These are phyloP conservation scores for Pleurozium schreberi DNA, from an alignment of 225 moss, liverwort and hornwort genomes.

Conservation along the genomic window DNA sequence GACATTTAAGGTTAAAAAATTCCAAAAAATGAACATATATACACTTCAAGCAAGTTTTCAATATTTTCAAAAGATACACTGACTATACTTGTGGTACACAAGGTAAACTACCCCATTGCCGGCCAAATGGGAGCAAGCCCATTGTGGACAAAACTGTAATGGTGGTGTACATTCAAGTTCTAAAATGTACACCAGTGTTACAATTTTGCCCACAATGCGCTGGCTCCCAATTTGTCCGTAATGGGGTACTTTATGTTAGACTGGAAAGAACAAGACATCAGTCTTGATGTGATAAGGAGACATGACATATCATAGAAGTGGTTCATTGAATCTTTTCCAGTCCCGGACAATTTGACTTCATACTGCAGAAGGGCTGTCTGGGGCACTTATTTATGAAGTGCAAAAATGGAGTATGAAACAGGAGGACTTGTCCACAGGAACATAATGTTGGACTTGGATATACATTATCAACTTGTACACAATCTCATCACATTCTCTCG, in stretches of 20 bases:
- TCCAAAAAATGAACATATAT: neutral
- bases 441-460: neutral
- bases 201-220: too few relatives aligned
- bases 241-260: too few relatives aligned
- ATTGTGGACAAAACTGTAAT: too few relatives aligned
- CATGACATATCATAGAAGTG: neutral
- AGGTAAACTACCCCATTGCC: too few relatives aligned
- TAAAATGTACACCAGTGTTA: too few relatives aligned
- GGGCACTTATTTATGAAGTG: neutral
- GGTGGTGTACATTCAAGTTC: too few relatives aligned
- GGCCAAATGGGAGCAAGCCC: too few relatives aligned
- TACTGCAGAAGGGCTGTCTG: neutral
- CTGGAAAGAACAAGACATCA: neutral
- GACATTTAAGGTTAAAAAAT: neutral
- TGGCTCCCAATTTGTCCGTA: too few relatives aligned
- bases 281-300: neutral
- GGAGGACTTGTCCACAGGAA: neutral
- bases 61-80: neutral
- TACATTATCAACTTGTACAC: too few relatives aligned
- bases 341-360: neutral
- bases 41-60: too few relatives aligned
- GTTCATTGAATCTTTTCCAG: neutral
- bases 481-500: neutral
- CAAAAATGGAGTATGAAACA: neutral
- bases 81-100: too few relatives aligned